A percentile compares a stretch with the other conserved stretches of the same genome.
These are phyloP conservation scores for Emmonsia crescens DNA, from an alignment of 2,329 filamentous ascomycete species.

Conservation along the genomic window DNA sequence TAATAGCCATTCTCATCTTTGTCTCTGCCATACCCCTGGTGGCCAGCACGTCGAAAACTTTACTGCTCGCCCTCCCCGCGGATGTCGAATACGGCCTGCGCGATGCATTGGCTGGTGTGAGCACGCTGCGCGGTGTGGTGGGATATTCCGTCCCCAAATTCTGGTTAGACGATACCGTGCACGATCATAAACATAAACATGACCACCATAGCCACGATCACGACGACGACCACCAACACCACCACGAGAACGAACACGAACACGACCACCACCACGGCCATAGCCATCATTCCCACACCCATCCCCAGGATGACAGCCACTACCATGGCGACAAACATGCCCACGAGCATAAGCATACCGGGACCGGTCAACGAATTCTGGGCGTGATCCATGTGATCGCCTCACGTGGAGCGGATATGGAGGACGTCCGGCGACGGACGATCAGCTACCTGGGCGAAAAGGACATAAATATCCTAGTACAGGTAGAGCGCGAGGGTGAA, in stretches of 20 bases:
- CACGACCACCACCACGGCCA: constrained; percentile 21
- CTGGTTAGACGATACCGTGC: constrained; percentile 65
- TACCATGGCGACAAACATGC: constrained; percentile 16
- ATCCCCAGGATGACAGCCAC: constrained; percentile 14
- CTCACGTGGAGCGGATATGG: constrained; percentile 57
- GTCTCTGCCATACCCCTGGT: constrained; percentile 85
- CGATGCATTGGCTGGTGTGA: constrained; percentile 73
- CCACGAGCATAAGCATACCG: constrained; percentile 16
- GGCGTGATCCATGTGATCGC: constrained; percentile 83
- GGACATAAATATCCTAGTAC: constrained; percentile 71
- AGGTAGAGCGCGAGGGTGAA: constrained; percentile 79
- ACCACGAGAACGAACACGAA: constrained; percentile 20
- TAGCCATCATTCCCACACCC: constrained; percentile 20
- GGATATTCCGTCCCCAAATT: constrained; percentile 82
- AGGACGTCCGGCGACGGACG: constrained; percentile 75
- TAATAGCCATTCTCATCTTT: constrained; percentile 89
- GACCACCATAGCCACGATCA: constrained; percentile 19
- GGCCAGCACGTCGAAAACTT: constrained; percentile 65
- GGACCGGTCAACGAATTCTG: constrained; percentile 43
- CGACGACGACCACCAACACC: constrained; percentile 21
- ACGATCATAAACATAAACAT: constrained; percentile 24
- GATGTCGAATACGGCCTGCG: constrained; percentile 80
- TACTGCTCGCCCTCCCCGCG: constrained; percentile 75
- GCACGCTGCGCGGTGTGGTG: constrained; percentile 69
- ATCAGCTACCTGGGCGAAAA: constrained; percentile 57